Base-by-base conservation (phyloP, 2,329 filamentous ascomycete species). In the Alternaria sp. region DNA sequence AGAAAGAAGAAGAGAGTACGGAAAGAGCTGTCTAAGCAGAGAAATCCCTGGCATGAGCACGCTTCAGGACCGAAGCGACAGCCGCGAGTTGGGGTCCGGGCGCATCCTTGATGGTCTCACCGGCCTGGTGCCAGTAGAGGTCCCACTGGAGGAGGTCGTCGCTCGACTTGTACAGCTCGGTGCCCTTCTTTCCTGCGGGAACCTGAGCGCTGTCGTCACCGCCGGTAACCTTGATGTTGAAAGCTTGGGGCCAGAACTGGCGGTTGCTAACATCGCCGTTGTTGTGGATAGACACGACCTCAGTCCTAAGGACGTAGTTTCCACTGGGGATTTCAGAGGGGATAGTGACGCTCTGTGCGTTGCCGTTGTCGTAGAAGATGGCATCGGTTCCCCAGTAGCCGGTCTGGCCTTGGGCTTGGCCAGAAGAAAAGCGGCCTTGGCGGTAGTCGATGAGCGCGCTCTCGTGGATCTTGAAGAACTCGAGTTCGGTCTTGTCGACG, bases 391-490 rank as follows among this genome's bases (percentile, higher is more conserved):
- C 73, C 72, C 74, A 75, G 59, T 68, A 70, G 17, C 73, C 73
- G 14, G 66, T 63, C 49, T 72, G 65, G 9, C 61, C 72, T 44
- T 67, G 56, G 4, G 60, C 45, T 10, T 33, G 24, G 39, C 68
- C 72, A 17, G 68, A 36, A 5, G 66, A 65, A 58, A 61, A 74
- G 49, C 72, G 72, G 11, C 70, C 70, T 10, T 61, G 28, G 48
- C 66, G 70, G 65, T 73, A 74, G 52, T 70, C 66, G 52, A 69
- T 63, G 50, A 74, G 51, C 4, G 66, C 66, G 26, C 56, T 58
- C 55, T 76, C 51, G 58, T 74, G 68, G 52, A 76, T 75, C 68
- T 76, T 76, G 72, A 75, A 74, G 63, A 74, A 76, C 23, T 65
- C 42, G 14, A 76, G 70, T 23, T 70, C 29, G 10, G 65, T 70